Percentiles rank a stretch among this genome's conserved stretches.
Evolutionary conservation across 2,329 filamentous ascomycete genomes (phyloP).

Genomic region (Fusarium chaquense): DNA sequence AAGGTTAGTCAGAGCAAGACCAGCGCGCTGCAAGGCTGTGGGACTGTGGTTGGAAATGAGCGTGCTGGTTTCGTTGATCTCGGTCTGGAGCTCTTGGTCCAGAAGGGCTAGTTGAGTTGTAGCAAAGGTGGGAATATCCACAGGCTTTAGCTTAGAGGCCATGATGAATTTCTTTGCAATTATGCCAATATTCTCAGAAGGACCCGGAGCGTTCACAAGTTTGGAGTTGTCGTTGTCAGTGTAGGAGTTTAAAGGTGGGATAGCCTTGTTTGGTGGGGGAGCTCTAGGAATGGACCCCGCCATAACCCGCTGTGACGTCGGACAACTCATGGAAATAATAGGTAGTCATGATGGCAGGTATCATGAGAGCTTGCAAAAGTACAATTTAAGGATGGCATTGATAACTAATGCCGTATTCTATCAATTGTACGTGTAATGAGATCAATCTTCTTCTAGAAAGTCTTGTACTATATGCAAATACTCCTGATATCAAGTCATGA

Average conservation of each 20-base stretch:
- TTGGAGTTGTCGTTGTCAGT: constrained; percentile 13
- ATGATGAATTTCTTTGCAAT: constrained; percentile 43
- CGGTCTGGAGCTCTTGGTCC: constrained; percentile 76
- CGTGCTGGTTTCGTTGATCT: constrained; percentile 75
- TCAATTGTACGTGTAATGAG: background rate
- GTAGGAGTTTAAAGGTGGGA: constrained; percentile 31
- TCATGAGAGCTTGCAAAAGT: constrained; percentile 11
- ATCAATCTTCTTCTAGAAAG: background rate
- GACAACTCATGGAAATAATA: constrained; percentile 14
- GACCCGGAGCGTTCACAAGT: background rate
- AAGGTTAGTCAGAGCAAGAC: constrained; percentile 84
- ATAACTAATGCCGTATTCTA: background rate
- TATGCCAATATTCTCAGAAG: background rate
- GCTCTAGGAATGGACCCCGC: constrained; percentile 39
- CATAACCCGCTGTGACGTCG: constrained; percentile 31
- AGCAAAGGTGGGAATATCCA: constrained; percentile 77
- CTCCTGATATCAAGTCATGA: constrained; percentile 36
- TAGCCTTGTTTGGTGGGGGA: constrained; percentile 25
- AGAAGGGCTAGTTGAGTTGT: constrained; percentile 77
- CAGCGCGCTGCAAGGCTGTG: constrained; percentile 76
- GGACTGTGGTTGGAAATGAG: constrained; percentile 78
- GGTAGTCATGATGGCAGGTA: constrained; percentile 12
- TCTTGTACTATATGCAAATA: background rate
- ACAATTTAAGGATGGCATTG: background rate
- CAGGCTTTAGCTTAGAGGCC: constrained; percentile 54